Evolutionary conservation across 306 rosid species (phyloP).

Genomic region (Rosa multiflora): DNA sequence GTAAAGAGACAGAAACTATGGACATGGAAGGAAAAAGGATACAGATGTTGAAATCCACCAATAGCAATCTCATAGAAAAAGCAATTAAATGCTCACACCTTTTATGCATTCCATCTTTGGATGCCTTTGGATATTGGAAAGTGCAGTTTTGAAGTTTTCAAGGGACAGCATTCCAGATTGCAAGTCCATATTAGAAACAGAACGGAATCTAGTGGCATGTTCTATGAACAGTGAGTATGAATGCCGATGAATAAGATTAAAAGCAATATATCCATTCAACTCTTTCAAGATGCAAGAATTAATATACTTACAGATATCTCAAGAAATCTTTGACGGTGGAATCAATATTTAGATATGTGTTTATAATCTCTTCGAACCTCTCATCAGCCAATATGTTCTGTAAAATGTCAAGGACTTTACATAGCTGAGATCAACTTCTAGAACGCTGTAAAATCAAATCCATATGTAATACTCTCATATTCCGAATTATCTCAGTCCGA

Average conservation of each 20-base stretch:
- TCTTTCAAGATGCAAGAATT: conserved; percentile 20
- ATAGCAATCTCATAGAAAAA: neutral
- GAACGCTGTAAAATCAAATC: neutral
- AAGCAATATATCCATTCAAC: neutral
- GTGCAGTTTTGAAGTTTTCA: conserved; percentile 68
- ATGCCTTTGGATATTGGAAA: conserved; percentile 61
- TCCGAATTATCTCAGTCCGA: neutral
- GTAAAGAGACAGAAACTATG: neutral
- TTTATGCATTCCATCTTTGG: conserved; percentile 77
- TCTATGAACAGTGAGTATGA: conserved; percentile 30
- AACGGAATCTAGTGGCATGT: conserved; percentile 60
- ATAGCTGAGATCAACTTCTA: conserved; percentile 7
- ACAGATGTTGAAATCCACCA: conserved; percentile 8
- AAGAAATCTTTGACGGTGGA: conserved; percentile 61
- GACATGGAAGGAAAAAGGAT: neutral
- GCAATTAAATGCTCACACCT: conserved; percentile 42
- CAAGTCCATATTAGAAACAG: conserved; percentile 73
- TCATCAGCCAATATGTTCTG: conserved; percentile 71
- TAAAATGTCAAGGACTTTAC: conserved; percentile 57
- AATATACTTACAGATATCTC: conserved; percentile 71
- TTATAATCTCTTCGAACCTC: conserved; percentile 55
- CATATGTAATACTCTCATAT: neutral
- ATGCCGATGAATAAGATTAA: neutral
- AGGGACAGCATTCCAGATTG: conserved; percentile 60
- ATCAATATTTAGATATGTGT: conserved; percentile 44